These are phyloP conservation scores for Ambrosia artemisiifolia DNA, from an alignment of 129 eudicot species.

Conservation along the genomic window DNA sequence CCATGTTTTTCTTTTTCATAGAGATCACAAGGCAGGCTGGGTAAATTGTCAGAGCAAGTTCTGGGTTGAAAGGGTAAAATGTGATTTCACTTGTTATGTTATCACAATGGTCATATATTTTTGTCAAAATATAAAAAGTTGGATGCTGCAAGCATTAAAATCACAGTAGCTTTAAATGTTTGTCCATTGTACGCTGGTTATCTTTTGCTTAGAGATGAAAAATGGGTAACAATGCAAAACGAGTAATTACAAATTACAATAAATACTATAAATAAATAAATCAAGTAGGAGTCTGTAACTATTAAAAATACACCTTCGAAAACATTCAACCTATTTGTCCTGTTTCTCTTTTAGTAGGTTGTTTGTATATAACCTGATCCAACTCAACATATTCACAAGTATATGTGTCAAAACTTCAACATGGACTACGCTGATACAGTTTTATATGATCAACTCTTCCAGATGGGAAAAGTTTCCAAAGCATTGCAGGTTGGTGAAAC, in stretches of 20 bases:
- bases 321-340: not conserved
- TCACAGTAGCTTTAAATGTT: not conserved
- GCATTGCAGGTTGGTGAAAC: constrained; percentile 75
- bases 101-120: too few relatives aligned
- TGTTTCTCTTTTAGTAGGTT: not conserved
- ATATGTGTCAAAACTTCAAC: not conserved
- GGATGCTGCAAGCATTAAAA: not conserved
- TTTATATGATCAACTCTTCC: constrained; percentile 14
- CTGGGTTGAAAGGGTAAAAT: not conserved
- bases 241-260: not conserved
- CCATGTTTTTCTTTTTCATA: not conserved
- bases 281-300: not conserved
- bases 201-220: not conserved
- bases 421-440: not conserved
- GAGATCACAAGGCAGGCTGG: not conserved
- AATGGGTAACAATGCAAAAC: not conserved
- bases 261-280: not conserved
- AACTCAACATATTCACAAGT: not conserved
- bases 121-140: too few relatives aligned
- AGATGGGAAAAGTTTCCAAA: constrained; percentile 77
- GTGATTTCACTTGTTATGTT: too few relatives aligned
- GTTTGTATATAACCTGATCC: not conserved
- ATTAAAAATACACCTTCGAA: not conserved
- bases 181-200: not conserved
- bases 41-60: not conserved